Evolutionary conservation across 2,329 filamentous ascomycete species (phyloP), one percentile per base, ranked within the genome.

Genomic region (Cladophialophora carrionii): DNA sequence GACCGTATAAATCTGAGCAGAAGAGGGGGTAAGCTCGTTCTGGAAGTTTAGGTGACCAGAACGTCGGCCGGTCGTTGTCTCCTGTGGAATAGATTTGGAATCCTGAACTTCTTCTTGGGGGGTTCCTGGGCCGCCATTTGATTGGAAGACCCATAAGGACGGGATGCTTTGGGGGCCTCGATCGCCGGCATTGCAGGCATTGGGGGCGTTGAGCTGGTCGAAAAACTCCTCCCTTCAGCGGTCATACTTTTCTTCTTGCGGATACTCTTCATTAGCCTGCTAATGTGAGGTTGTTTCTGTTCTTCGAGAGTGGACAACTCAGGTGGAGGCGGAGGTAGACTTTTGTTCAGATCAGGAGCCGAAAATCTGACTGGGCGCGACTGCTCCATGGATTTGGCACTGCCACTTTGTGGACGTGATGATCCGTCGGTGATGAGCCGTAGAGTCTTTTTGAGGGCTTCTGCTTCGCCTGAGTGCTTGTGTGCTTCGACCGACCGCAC

Each of bases 201-300:
- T 12, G 62, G 59, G 14, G 64, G 63, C n/a, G 49, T 53, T 8
- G 62, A 57, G 10, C 51, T 34, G 6, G 62, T 63, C 14, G 64
- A 67, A 10, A 60, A 49, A 24, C 37, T 67, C 52, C 62, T 64
- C 8, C 31, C 63, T 32, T 63, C 62, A 17, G 43, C 43, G 31
- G 51, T 63, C 31, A 62, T 62, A 56, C 66, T 69, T 55, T 70
- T 68, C 63, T 68, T 70, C 63, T 68, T 67, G 57, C 57, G 57
- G 37, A 70, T 63, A 10, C 60, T 67, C 57, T 68, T 70, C 58
- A 68, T 67, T 37, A 70, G 34, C 56, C 68, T 54, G 56, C 57
- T 61, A 43, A 70, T 65, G 46, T 68, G 65, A 8, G 55, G 68
- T 48, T 68, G 65, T 53, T 65, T 66, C 34, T 62, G 62, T 14